These are phyloP conservation scores for Cytospora schulzeri DNA, from an alignment of 2,329 filamentous ascomycete genomes.

Conservation along the genomic window DNA sequence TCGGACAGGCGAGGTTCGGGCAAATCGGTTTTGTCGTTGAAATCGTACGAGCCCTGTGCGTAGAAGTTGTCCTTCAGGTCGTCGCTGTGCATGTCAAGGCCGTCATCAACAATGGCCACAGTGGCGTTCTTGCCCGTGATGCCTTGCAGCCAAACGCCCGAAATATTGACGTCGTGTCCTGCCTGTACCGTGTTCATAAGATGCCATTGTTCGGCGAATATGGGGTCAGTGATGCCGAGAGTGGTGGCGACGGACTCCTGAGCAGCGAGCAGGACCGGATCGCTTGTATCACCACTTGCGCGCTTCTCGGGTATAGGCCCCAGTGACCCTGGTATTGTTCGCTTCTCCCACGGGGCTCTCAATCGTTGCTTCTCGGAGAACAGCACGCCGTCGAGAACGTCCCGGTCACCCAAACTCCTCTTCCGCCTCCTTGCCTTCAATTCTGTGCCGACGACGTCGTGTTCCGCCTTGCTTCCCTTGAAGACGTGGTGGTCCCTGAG, in stretches of 20 bases:
- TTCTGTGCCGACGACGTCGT: slow-evolving; percentile 60
- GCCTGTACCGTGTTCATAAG: slow-evolving; percentile 78
- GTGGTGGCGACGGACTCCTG: slow-evolving; percentile 63
- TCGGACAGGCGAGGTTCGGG: slow-evolving; percentile 82
- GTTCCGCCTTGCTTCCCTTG: slow-evolving; percentile 64
- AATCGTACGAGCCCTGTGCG: slow-evolving; percentile 89
- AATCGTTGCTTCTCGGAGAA: slow-evolving; percentile 74
- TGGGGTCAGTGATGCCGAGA: slow-evolving; percentile 83
- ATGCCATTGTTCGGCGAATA: slow-evolving; percentile 95
- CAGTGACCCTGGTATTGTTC: slow-evolving; percentile 46
- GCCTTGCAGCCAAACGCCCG: slow-evolving; percentile 85
- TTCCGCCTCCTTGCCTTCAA: slow-evolving; percentile 61
- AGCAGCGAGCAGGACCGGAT: slow-evolving; percentile 46
- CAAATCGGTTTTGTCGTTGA: slow-evolving; percentile 80
- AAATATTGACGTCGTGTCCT: slow-evolving; percentile 96
- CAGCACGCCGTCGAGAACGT: slow-evolving; percentile 72
- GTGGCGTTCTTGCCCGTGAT: slow-evolving; percentile 88
- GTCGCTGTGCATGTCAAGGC: slow-evolving; percentile 91
- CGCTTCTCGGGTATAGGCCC: slow-evolving; percentile 27
- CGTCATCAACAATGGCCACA: slow-evolving; percentile 94
- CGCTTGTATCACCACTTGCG: slow-evolving; percentile 27
- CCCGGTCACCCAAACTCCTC: slow-evolving; percentile 52
- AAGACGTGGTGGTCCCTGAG: slow-evolving; percentile 85
- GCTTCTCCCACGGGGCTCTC: slow-evolving; percentile 56
- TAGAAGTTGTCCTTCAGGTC: slow-evolving; percentile 95